phyloP scores from a whole-genome alignment of 176 grass and related monocot genomes.

The Thinopyrum elongatum region DNA sequence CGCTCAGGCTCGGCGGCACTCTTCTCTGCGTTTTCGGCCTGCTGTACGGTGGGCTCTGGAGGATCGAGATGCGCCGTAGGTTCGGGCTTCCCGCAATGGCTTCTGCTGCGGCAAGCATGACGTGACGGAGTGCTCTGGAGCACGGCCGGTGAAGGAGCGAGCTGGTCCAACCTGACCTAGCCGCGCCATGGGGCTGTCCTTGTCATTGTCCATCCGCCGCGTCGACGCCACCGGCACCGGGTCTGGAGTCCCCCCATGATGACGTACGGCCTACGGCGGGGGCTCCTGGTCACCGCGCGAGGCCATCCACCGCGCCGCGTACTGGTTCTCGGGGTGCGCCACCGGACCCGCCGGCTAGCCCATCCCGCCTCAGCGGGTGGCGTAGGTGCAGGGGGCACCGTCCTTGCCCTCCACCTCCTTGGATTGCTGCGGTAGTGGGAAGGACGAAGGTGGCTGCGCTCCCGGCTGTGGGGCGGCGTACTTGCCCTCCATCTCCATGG shows the following conservation, averaged over 20 bases:
- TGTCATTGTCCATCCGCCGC: constrained; percentile 1
- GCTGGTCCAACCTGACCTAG: too few relatives aligned
- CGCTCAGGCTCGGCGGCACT: constrained; percentile 51
- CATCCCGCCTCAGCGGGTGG: constrained; percentile 43
- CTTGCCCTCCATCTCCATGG: not conserved
- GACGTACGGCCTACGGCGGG: too few relatives aligned
- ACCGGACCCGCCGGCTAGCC: constrained; percentile 57
- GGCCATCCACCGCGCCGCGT: constrained; percentile 52
- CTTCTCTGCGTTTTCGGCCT: constrained; percentile 59
- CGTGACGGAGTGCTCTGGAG: constrained; percentile 30
- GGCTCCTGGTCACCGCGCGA: constrained; percentile 58
- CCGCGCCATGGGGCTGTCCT: constrained; percentile 52
- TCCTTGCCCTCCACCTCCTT: not conserved
- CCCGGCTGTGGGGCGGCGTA: not conserved
- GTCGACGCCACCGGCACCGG: not conserved
- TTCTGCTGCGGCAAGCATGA: constrained; percentile 58
- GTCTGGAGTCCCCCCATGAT: too few relatives aligned
- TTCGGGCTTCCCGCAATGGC: constrained; percentile 46
- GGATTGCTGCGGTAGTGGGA: not conserved
- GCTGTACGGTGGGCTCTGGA: constrained; percentile 79
- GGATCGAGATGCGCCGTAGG: constrained; percentile 78
- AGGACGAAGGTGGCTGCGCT: not conserved
- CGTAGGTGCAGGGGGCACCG: constrained; percentile 6
- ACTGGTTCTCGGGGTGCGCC: constrained; percentile 78
- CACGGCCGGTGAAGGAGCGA: too few relatives aligned